phyloP scores from a whole-genome alignment of 768 basidiomycete genomes.

The Dictyophora rubrovolvata region DNA sequence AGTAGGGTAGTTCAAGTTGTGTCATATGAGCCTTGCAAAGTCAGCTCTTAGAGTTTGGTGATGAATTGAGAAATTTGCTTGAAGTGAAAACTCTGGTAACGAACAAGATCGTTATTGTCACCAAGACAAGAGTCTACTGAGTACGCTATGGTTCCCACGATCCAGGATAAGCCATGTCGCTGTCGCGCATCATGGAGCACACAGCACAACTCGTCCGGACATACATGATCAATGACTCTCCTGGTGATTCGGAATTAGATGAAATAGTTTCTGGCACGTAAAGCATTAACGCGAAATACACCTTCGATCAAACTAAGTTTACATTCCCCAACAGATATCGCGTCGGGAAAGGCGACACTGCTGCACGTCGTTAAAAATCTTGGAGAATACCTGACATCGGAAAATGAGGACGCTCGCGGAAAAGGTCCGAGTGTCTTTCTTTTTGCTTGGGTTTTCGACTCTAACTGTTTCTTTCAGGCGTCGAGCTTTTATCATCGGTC shows the following conservation, averaged over 20 bases:
- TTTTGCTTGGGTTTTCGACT: not conserved
- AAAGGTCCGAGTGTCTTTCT: constrained; percentile 46
- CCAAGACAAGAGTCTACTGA: not conserved
- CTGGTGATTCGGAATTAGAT: constrained; percentile 41
- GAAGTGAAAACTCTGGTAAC: too few species aligned
- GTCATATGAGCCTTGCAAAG: too few species aligned
- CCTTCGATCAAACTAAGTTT: not conserved
- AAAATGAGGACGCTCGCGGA: constrained; percentile 65
- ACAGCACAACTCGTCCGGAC: constrained; percentile 51
- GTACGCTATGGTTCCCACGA: not conserved
- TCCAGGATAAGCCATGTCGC: not conserved
- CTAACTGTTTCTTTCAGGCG: constrained; percentile 41
- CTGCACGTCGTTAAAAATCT: constrained; percentile 77
- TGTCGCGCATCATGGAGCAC: constrained; percentile 27
- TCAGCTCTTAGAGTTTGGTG: too few species aligned
- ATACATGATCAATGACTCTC: constrained; percentile 55
- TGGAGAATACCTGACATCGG: constrained; percentile 80
- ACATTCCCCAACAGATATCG: constrained; percentile 31
- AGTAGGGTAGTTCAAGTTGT: too few species aligned
- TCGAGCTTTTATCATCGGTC: constrained; percentile 71
- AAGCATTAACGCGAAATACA: not conserved
- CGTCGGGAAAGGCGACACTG: constrained; percentile 46
- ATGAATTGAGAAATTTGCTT: too few species aligned
- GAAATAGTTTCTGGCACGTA: constrained; percentile 50
- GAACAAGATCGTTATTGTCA: too few species aligned